phyloP scores from a whole-genome alignment of 805 yeast genomes.

The Ogataea zsoltii region DNA sequence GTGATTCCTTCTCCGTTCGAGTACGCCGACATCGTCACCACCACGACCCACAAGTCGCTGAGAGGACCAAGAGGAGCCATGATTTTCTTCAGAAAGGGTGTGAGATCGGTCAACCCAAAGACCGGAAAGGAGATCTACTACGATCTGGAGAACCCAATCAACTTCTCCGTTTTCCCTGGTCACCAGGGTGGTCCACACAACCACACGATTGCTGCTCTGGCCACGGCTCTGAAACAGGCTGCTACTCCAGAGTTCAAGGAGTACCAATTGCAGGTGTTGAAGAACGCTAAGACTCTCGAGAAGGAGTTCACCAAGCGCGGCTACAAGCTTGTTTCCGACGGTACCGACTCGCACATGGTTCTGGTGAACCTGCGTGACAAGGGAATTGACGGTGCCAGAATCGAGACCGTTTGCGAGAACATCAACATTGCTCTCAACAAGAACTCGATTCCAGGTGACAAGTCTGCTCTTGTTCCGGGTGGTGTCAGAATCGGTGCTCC shows the following conservation, averaged over 20 bases:
- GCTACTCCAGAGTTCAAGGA: conserved; percentile 84
- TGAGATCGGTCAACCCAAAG: conserved; percentile 81
- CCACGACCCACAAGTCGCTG: conserved; percentile 97
- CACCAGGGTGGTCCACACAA: conserved; percentile 99
- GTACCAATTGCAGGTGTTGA: conserved; percentile 85
- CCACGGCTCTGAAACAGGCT: conserved; percentile 96
- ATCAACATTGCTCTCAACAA: conserved; percentile 95
- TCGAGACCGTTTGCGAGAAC: conserved; percentile 92
- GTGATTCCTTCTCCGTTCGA: conserved; percentile 96
- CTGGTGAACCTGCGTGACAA: conserved; percentile 85
- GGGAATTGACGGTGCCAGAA: conserved; percentile 95
- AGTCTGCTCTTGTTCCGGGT: conserved; percentile 93
- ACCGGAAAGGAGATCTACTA: conserved; percentile 89
- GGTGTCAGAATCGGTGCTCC: conserved; percentile 98
- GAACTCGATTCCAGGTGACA: conserved; percentile 97
- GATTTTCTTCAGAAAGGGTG: conserved; percentile 98
- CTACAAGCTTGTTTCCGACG: conserved; percentile 84
- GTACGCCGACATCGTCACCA: conserved; percentile 95
- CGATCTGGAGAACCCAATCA: conserved; percentile 92
- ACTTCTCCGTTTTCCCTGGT: conserved; percentile 99
- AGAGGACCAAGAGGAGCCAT: conserved; percentile 99
- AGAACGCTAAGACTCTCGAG: conserved; percentile 86
- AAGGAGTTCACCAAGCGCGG: conserved; percentile 67
- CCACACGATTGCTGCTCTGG: conserved; percentile 97
- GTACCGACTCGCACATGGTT: conserved; percentile 97